phyloP scores from a whole-genome alignment of 2,329 filamentous ascomycete genomes.

The Paecilomyces sp. region DNA sequence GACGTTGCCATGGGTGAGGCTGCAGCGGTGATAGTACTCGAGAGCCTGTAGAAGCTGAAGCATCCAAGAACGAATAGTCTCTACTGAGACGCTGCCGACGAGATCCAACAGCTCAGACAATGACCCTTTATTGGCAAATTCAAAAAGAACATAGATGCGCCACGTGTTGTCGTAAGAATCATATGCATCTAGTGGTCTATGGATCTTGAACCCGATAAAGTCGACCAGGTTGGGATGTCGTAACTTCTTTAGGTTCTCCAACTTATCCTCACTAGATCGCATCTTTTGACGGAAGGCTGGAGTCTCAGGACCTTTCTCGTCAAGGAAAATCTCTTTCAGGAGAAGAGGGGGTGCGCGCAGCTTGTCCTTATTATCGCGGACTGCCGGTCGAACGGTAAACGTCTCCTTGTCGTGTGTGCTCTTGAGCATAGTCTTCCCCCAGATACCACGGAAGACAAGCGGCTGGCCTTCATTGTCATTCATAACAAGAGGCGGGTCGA shows the following conservation, averaged over 20 bases:
- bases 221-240: constrained; percentile 71
- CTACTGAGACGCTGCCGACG: constrained; percentile 64
- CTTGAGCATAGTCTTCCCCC: constrained; percentile 60
- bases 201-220: constrained; percentile 76
- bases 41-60: constrained; percentile 83
- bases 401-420: constrained; percentile 58
- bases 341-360: constrained; percentile 57
- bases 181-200: constrained; percentile 39
- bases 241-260: constrained; percentile 68
- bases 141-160: constrained; percentile 68
- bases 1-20: constrained; percentile 75
- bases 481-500: constrained; percentile 43
- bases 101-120: constrained; percentile 75
- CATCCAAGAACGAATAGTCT: constrained; percentile 81
- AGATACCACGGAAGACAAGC: constrained; percentile 63
- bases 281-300: constrained; percentile 67
- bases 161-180: constrained; percentile 45
- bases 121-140: constrained; percentile 74
- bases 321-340: constrained; percentile 63
- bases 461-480: constrained; percentile 58
- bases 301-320: constrained; percentile 50
- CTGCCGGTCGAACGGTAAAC: constrained; percentile 63
- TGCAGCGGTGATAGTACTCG: constrained; percentile 77
- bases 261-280: constrained; percentile 65
- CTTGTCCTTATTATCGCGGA: constrained; percentile 40